These are phyloP conservation scores for Candida palmyrensis DNA, from an alignment of 805 yeast species.

Conservation along the genomic window DNA sequence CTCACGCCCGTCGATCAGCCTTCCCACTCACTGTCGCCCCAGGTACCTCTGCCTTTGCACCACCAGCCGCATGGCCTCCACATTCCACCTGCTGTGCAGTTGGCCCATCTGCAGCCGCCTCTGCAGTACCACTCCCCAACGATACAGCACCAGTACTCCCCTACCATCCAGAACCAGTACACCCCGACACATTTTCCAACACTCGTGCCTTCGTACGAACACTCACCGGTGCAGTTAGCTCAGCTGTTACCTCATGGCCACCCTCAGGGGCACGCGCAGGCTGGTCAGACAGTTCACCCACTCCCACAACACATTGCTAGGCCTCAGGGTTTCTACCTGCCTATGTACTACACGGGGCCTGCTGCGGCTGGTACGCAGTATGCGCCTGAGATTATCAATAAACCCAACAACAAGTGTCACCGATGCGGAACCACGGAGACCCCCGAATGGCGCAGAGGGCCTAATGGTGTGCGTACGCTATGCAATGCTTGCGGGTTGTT, in stretches of 20 bases:
- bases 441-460: conserved; percentile 43
- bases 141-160: conserved; percentile 3
- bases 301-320: conserved; percentile 4
- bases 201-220: conserved; percentile 2
- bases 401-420: conserved; percentile 34
- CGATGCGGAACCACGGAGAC: conserved; percentile 43
- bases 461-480: conserved; percentile 40
- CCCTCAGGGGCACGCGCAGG: no score
- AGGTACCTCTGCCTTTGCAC: conserved; percentile 2
- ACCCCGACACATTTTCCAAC: conserved; percentile 3
- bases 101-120: conserved; percentile 2
- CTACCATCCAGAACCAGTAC: conserved; percentile 2
- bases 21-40: conserved; percentile 5
- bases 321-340: conserved; percentile 9
- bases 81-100: background rate
- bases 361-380: conserved; percentile 10
- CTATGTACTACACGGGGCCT: conserved; percentile 3
- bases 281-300: no score
- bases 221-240: conserved; percentile 7
- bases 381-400: conserved; percentile 29
- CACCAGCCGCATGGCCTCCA: background rate
- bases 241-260: conserved; percentile 10
- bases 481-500: conserved; percentile 42
- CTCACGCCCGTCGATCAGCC: conserved; percentile 4
- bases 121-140: conserved; percentile 4